A percentile compares a stretch with the other conserved stretches of the same genome.
These are phyloP conservation scores for Gossypium australe DNA, from an alignment of 345 rosid genomes.

Conservation along the genomic window DNA sequence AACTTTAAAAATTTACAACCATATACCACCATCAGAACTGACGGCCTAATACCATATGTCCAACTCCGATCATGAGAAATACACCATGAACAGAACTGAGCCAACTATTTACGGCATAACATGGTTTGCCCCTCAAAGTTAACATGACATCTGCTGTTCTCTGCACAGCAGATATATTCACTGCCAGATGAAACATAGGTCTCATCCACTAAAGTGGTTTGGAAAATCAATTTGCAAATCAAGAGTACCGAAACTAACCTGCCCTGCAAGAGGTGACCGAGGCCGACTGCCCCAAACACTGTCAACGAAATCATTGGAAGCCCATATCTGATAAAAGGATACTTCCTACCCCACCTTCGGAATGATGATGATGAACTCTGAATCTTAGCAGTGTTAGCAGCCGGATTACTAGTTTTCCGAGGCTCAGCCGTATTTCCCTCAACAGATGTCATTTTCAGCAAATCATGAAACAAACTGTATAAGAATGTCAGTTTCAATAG, in stretches of 20 bases:
- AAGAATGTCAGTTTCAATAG: not conserved
- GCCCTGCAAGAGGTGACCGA: conserved; percentile 92
- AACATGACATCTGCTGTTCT: not conserved
- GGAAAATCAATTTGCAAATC: not conserved
- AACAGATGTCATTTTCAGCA: conserved; percentile 26
- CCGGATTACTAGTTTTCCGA: conserved; percentile 17
- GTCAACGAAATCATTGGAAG: conserved; percentile 95
- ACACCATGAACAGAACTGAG: not conserved
- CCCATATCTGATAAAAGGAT: conserved; percentile 88
- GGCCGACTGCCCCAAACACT: conserved; percentile 70
- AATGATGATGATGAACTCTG: conserved; percentile 33
- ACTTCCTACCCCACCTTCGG: conserved; percentile 78
- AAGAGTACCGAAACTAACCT: conserved; percentile 42
- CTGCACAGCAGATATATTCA: not conserved
- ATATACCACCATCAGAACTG: not conserved
- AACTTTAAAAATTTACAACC: not conserved
- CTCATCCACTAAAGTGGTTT: not conserved
- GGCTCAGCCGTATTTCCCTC: conserved; percentile 17
- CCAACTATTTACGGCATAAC: not conserved
- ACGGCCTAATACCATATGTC: not conserved
- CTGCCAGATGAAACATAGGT: not conserved
- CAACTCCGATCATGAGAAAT: not conserved
- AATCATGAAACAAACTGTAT: conserved; percentile 19
- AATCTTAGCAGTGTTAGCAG: conserved; percentile 13
- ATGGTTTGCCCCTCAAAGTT: not conserved